A percentile compares a stretch with the other conserved stretches of the same genome.
These are phyloP conservation scores for Aureobasidium zeae DNA, from an alignment of 2,329 filamentous ascomycete genomes.

Conservation along the genomic window DNA sequence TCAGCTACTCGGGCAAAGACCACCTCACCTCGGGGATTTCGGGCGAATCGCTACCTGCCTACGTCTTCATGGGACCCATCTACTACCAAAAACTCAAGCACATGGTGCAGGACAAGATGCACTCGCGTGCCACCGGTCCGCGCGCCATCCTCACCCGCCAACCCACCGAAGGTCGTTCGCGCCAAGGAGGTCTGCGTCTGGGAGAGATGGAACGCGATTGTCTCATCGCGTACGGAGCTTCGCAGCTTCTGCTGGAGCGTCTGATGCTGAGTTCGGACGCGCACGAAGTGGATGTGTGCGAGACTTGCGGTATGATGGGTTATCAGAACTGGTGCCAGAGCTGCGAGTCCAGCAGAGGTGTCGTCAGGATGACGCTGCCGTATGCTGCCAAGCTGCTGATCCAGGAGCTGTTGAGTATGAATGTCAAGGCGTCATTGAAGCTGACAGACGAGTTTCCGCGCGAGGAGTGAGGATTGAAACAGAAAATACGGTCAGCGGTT, in stretches of 20 bases:
- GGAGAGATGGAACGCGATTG: constrained; percentile 99
- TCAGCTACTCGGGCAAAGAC: constrained; percentile 95
- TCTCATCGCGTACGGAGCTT: constrained; percentile 91
- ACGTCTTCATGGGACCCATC: constrained; percentile 97
- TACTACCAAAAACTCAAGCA: constrained; percentile 99
- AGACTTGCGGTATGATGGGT: constrained; percentile 87
- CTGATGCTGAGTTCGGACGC: constrained; percentile 92
- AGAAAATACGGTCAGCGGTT: not conserved
- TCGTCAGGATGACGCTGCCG: constrained; percentile 90
- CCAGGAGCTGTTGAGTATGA: constrained; percentile 96
- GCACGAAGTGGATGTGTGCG: constrained; percentile 86
- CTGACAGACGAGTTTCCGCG: constrained; percentile 85
- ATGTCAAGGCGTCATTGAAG: constrained; percentile 86
- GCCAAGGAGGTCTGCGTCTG: constrained; percentile 82
- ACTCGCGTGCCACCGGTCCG: constrained; percentile 83
- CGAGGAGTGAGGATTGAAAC: constrained; percentile 14
- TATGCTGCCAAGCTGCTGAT: constrained; percentile 95
- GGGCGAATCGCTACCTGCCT: constrained; percentile 84
- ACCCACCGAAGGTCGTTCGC: constrained; percentile 87
- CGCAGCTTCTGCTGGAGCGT: constrained; percentile 81
- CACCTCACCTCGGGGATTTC: constrained; percentile 93
- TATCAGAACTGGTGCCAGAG: constrained; percentile 92
- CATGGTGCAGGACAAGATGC: constrained; percentile 99
- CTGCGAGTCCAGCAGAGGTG: constrained; percentile 73
- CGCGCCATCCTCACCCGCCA: constrained; percentile 87